These are phyloP conservation scores for Raphanus raphanistrum DNA, from an alignment of 345 rosid genomes.

Conservation along the genomic window DNA sequence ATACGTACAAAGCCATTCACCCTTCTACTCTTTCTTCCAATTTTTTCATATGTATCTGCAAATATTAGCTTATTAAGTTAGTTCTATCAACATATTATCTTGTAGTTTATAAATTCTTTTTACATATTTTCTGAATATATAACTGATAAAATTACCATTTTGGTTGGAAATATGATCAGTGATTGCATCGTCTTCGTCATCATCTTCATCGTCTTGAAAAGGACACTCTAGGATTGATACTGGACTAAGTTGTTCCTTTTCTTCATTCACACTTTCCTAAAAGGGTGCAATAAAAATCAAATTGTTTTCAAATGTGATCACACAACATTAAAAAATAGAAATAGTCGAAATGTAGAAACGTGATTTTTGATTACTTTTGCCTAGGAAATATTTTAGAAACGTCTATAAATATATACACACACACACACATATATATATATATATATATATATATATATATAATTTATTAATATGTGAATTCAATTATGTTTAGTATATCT, in stretches of 20 bases:
- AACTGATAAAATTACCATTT: conserved; percentile 7
- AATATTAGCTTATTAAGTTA: not conserved
- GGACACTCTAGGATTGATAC: conserved; percentile 79
- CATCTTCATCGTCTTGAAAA: conserved; percentile 64
- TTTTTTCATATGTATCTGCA: conserved; percentile 53
- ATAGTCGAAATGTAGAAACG: too few species aligned
- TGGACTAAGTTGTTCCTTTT: conserved; percentile 82
- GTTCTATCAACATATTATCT: not conserved
- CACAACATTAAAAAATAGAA: not conserved
- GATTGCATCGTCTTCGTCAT: conserved; percentile 4
- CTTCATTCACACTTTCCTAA: conserved; percentile 60
- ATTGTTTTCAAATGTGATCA: not conserved
- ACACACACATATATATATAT: too few species aligned
- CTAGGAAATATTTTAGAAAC: too few species aligned
- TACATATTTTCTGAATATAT: not conserved
- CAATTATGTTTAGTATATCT: too few species aligned
- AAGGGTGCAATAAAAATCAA: not conserved
- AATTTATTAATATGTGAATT: too few species aligned
- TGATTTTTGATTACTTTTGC: too few species aligned
- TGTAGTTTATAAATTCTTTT: not conserved
- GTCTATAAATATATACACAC: too few species aligned
- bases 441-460: too few species aligned
- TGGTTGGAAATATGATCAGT: conserved; percentile 6
- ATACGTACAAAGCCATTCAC: conserved; percentile 46
- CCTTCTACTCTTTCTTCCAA: conserved; percentile 39